Conservation (phyloP, 2,329 filamentous ascomycete species). For the Dendrostoma leiphaemia region DNA sequence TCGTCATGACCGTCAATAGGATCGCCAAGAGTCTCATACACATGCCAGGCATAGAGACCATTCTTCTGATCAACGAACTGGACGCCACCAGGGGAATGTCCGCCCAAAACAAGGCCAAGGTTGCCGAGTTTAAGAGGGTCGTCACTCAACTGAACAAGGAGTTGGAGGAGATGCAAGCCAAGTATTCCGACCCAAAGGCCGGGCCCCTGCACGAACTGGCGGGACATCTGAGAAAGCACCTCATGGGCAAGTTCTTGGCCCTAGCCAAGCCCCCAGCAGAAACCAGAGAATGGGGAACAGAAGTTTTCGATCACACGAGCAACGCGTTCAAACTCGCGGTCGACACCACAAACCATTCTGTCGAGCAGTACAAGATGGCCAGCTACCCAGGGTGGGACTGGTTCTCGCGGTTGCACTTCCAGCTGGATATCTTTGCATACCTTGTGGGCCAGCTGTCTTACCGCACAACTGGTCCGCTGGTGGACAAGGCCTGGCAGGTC, state of each 20-base stretch:
- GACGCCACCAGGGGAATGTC: constrained; percentile 26
- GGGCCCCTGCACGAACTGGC: constrained; percentile 53
- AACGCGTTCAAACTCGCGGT: constrained; percentile 56
- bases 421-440: constrained; percentile 54
- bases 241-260: constrained; percentile 48
- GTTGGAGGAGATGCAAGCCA: constrained; percentile 44
- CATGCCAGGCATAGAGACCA: constrained; percentile 46
- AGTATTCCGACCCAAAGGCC: constrained; percentile 49
- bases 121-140: constrained; percentile 41
- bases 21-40: constrained; percentile 50
- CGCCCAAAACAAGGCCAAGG: constrained; percentile 28
- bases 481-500: constrained; percentile 52
- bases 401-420: constrained; percentile 54
- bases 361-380: constrained; percentile 41
- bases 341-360: constrained; percentile 45
- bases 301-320: constrained; percentile 48
- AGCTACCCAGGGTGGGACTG: constrained; percentile 50
- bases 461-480: constrained; percentile 45
- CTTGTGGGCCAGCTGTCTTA: constrained; percentile 53
- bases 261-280: constrained; percentile 46
- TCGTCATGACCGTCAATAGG: constrained; percentile 49
- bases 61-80: constrained; percentile 45
- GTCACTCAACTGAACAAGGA: constrained; percentile 42
- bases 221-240: constrained; percentile 42
- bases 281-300: constrained; percentile 47